Base-by-base conservation (phyloP, 768 basidiomycete species). In the Boletus rex-veris region DNA sequence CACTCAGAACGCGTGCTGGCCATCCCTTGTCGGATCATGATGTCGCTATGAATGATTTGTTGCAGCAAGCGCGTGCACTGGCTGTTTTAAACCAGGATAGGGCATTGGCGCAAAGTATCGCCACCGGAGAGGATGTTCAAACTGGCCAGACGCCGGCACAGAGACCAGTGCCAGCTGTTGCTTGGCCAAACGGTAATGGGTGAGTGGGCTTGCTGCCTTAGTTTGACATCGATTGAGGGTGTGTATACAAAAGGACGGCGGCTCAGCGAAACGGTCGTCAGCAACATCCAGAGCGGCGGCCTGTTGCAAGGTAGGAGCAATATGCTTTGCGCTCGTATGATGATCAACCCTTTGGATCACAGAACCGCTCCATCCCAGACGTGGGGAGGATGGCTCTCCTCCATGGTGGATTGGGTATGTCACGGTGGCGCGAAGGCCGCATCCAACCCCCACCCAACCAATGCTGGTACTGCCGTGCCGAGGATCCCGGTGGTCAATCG, bases 41-140 rank as follows among this genome's bases (percentile, higher is more conserved):
- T 7, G 2, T 64, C 1, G 67, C 68, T 2, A 59, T 69, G 52
- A 58, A 53, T 18, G 49, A 67, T 36, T 52, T 69, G 12, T 28
- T 69, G 16, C 58, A 64, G 28, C 66, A 73, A 19, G 63, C 59
- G 9, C 58, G 48, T 36, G 52, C 45, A 6, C 28, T 68, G 40
- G 54, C 54, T 5, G 18, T 35, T 21, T 18, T 64, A 16, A 38
- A 65, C 30, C 40, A 63, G 14, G 71, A 71, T 33, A 50, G 55
- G 36, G 48, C 28, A 4, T 36, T 71, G 47, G 70, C 70, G 3
- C 54, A 50, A 28, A 41, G 28, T 5, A 48, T 69, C 6, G 62
- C 63, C 15, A 30, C 9, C 3, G 61, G 52, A 5, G 63, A 58
- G 14, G 49, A 48, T 3, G 21, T 43, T 7, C n/a, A n/a, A n/a